Evolutionary conservation across 2,329 filamentous ascomycete species (phyloP).

Genomic region (Uncinocarpus reesii): DNA sequence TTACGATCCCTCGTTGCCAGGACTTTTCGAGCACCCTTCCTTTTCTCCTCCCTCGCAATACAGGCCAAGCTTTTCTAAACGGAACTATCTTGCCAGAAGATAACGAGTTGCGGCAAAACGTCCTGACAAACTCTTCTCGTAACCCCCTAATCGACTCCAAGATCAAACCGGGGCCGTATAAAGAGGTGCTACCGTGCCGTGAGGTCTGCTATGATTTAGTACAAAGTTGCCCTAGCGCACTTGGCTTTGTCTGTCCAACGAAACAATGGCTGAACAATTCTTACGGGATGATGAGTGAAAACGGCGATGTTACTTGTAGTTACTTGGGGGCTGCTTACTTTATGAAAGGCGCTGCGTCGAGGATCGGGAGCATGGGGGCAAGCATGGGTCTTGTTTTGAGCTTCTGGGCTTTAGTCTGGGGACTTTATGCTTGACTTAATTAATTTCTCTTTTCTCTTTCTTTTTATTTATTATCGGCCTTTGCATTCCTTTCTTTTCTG

Average conservation of each 20-base stretch:
- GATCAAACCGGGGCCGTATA: constrained; percentile 79
- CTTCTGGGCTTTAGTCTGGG: constrained; percentile 17
- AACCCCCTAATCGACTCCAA: constrained; percentile 60
- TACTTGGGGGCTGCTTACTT: constrained; percentile 51
- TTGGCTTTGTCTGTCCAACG: constrained; percentile 66
- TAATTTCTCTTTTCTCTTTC: background rate
- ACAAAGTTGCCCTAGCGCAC: constrained; percentile 65
- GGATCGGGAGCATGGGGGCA: background rate
- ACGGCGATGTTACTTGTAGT: constrained; percentile 46
- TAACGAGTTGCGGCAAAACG: constrained; percentile 24
- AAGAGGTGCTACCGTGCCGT: constrained; percentile 79
- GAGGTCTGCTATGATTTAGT: constrained; percentile 81
- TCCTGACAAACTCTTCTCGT: constrained; percentile 49
- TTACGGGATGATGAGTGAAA: constrained; percentile 39
- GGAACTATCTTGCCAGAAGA: constrained; percentile 34
- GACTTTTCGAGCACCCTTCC: constrained; percentile 56
- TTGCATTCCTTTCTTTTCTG: background rate
- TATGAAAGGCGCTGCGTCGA: constrained; percentile 23
- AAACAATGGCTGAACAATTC: constrained; percentile 40
- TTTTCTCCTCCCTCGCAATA: constrained; percentile 59
- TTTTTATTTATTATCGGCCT: background rate
- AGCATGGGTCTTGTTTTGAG: constrained; percentile 6
- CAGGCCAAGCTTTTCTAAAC: constrained; percentile 60
- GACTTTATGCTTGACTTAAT: no score
- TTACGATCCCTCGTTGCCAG: constrained; percentile 83